Base-by-base conservation (phyloP, 257 asterid species). In the Solanum ossicruentum region DNA sequence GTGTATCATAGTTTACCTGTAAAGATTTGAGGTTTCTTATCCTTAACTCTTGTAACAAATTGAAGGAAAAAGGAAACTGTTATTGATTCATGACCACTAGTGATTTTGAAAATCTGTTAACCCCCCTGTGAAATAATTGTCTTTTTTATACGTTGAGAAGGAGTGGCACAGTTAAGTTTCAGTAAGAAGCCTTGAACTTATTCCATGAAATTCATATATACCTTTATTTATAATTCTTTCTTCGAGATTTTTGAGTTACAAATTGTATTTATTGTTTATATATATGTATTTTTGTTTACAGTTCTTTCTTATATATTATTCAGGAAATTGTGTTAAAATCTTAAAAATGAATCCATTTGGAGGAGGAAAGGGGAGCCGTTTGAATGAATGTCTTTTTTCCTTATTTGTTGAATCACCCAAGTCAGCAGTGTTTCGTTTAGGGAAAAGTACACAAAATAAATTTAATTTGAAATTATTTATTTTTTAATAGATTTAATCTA, bases 1-100 rank as follows among this genome's bases (percentile, higher is more conserved):
- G 83, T 78, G 83, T 78, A 78, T 78, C 83, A 78, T 78, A 78
- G 66, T 78, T 70, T 52, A 78, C 83, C 83, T 78, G 83, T 78
- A 78, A 78, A 78, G 83, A 28, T 78, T 43, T 78, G 83, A 52
- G 83, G 49, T 78, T 78, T 78, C 83, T 78, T 78, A 78, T 51
- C 66, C 49, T 52, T 28, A 1, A 3, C 28, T 28, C 83, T 78
- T 78, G 83, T 78, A 78, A 78, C 83, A 52, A 78, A 78, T 52
- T 78, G 17, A 26, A 78, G 83, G 57, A 72, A 72, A n/a, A 72
- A 72, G 80, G 45, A 26, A 75, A 10, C 17, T 63, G 12, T 45
- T 45, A 36, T 10, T 52, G 26, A 17, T 10, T 78, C 43, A 16
- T 52, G 6, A 26, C 16, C 61, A 15, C 15, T 32, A 51, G 57